Evolutionary conservation across 768 basidiomycete genomes (phyloP), one percentile per base, ranked within the genome.

Genomic region (Nidula microcarpa): DNA sequence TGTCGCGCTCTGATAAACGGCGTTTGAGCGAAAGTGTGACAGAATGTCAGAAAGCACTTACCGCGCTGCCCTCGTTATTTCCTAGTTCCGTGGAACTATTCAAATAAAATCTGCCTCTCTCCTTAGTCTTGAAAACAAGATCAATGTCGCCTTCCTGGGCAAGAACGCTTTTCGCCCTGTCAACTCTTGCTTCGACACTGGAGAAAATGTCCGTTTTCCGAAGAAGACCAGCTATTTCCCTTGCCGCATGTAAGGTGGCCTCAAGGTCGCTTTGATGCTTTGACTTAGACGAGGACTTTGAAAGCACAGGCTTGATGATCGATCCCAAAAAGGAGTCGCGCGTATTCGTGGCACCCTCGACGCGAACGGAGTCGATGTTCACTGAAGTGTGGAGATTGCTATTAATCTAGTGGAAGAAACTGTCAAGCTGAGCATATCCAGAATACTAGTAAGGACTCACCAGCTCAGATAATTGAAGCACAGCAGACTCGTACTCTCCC

Each of bases 41-140:
- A 44, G 7, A 50, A 51, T 45, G 33, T 18, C 0, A 50, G 5
- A 23, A 46, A 46, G 5, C 23, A 80, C 91, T 64, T 64, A 94
- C 94, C n/a, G 93, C 94, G 52, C 74, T 94, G 9, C 91, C 96
- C 67, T 98, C 97, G 48, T 86, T 88, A 55, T 96, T 94, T 3
- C 97, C 96, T 5, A 98, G 74, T 62, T 98, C 94, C 3, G 95
- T 98, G 4, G 90, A 80, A 2, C 86, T 91, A 57, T 89, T 91
- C 6, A 95, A 61, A 59, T 79, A 92, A 59, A 86, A 82, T 36
- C 91, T 74, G 5, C 91, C 84, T 52, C 80, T 81, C 67, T 98
- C 95, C 39, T 79, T 75, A 3, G 91, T 79, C 54, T 81, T 79
- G 68, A 96, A 84, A 1, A 95, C 79, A 36, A 98, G 65, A 60